Conservation (phyloP, 1,284 basidiomycete genomes). For the Sanguinoderma infundibulare region DNA sequence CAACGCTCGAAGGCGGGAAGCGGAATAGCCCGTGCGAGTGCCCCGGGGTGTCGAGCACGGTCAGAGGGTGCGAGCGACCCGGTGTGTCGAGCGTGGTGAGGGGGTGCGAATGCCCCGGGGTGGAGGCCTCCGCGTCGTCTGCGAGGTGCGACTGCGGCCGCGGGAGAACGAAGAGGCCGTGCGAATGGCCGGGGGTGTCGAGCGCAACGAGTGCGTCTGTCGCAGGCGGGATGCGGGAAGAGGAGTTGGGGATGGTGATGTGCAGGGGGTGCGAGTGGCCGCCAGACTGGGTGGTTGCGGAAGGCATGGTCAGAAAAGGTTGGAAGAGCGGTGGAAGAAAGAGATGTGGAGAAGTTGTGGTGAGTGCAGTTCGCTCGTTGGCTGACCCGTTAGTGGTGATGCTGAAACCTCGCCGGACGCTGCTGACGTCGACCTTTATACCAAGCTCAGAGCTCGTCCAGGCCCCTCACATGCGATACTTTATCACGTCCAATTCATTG, state of each 20-base stretch:
- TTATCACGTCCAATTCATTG: background rate
- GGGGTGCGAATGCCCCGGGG: too few species aligned
- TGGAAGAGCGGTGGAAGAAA: background rate
- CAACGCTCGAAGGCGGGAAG: background rate
- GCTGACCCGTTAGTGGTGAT: background rate
- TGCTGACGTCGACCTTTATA: background rate
- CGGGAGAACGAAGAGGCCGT: background rate
- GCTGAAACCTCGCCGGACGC: background rate
- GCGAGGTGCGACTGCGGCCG: background rate
- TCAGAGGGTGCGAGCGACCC: too few species aligned
- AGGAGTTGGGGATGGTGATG: constrained; percentile 12
- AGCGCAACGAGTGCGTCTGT: background rate
- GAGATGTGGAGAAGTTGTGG: background rate
- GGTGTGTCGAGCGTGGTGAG: too few species aligned
- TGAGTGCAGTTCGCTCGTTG: background rate
- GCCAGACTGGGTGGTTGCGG: background rate
- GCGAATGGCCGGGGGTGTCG: constrained; percentile 6
- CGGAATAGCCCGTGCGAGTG: constrained; percentile 14
- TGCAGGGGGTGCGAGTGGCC: constrained; percentile 10
- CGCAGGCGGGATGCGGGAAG: constrained; percentile 2
- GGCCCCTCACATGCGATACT: background rate
- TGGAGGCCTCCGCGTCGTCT: too few species aligned
- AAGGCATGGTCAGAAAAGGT: background rate
- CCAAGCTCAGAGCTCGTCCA: background rate
- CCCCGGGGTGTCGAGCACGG: background rate